Conservation (phyloP, 1,284 basidiomycete species). For the Pseudozyma thailandica region DNA sequence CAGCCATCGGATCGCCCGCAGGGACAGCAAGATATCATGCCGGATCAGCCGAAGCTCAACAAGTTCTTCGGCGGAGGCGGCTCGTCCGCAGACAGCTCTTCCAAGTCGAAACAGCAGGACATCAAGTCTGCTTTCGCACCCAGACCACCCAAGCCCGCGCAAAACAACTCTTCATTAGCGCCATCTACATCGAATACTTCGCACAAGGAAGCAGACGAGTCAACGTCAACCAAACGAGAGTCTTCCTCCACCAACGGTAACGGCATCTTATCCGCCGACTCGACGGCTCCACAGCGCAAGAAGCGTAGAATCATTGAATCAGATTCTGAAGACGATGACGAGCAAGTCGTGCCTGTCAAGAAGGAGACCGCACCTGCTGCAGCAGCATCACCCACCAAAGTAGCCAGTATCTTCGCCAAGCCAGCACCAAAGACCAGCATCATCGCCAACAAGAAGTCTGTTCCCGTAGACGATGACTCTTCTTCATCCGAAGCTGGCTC, state of each 20-base stretch:
- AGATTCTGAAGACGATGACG: constrained; percentile 58
- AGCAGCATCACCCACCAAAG: constrained; percentile 16
- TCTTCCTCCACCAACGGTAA: constrained; percentile 10
- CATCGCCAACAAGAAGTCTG: constrained; percentile 17
- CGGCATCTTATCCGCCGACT: not conserved
- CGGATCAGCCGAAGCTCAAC: constrained; percentile 43
- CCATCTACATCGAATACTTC: not conserved
- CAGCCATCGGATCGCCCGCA: not conserved
- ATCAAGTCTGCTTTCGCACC: constrained; percentile 63
- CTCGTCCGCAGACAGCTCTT: constrained; percentile 18
- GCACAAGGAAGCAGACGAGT: not conserved
- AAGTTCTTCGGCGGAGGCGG: constrained; percentile 38
- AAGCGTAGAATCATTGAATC: constrained; percentile 68
- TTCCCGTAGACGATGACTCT: constrained; percentile 1
- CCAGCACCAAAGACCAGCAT: constrained; percentile 10
- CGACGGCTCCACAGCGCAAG: constrained; percentile 23
- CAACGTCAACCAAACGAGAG: constrained; percentile 3
- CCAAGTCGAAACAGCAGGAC: constrained; percentile 34
- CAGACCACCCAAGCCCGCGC: constrained; percentile 9
- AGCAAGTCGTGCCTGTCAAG: constrained; percentile 23
- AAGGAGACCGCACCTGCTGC: constrained; percentile 1
- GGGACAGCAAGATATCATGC: constrained; percentile 15
- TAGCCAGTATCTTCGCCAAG: constrained; percentile 33
- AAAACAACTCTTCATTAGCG: not conserved
- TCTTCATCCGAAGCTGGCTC: constrained; percentile 1